phyloP scores from a whole-genome alignment of 2,329 filamentous ascomycete genomes.

The Colletotrichum plurivorum region DNA sequence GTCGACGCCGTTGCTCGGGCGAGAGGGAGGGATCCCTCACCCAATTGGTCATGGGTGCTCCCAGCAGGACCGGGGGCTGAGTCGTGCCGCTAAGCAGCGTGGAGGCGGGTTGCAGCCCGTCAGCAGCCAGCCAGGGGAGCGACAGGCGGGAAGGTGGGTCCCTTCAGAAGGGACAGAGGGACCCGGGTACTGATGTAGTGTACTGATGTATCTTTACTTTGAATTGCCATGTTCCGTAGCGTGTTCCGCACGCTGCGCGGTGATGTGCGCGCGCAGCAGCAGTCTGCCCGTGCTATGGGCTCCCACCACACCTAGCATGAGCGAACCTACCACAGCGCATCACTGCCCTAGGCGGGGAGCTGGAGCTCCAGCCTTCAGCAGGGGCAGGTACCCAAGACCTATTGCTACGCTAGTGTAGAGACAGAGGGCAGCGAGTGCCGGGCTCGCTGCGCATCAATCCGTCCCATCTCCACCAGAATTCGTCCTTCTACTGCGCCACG shows the following conservation, averaged over 20 bases:
- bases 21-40: constrained; percentile 21
- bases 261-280: constrained; percentile 1
- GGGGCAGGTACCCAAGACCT: too few species aligned
- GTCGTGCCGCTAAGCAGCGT: constrained; percentile 35
- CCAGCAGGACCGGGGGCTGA: constrained; percentile 36
- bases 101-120: constrained; percentile 32
- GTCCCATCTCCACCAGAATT: constrained; percentile 37
- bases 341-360: too few species aligned
- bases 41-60: constrained; percentile 32
- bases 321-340: too few species aligned
- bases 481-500: constrained; percentile 37
- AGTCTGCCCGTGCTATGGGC: too few species aligned
- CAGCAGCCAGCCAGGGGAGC: constrained; percentile 25
- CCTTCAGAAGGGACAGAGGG: background rate
- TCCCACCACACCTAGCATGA: too few species aligned
- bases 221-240: constrained; percentile 14
- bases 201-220: background rate
- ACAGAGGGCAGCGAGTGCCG: background rate
- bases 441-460: constrained; percentile 27
- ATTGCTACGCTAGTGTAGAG: too few species aligned
- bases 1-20: constrained; percentile 36
- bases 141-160: constrained; percentile 12
- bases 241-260: constrained; percentile 4
- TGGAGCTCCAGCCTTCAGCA: too few species aligned
- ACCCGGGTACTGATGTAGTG: too few species aligned